A percentile compares a stretch with the other conserved stretches of the same genome.
Conservation (phyloP, 2,329 filamentous ascomycete genomes). For the Teratosphaeria viscida region DNA sequence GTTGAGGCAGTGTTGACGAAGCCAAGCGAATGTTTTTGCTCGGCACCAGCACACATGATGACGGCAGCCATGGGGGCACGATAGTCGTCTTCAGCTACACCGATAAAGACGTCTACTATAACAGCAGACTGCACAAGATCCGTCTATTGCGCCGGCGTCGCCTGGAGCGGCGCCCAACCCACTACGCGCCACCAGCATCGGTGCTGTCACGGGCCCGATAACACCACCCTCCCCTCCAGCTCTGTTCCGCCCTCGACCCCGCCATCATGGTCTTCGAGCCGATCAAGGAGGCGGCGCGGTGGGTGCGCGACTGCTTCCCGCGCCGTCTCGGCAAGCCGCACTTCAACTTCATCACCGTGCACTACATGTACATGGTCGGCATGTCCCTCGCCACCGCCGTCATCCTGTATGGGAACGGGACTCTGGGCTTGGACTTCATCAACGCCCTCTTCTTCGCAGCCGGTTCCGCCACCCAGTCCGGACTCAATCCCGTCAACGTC, state of each 20-base stretch:
- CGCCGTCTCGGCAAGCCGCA: not conserved
- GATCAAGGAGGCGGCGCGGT: not conserved
- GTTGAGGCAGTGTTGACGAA: not conserved
- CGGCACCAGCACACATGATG: not conserved
- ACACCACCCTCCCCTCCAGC: not conserved
- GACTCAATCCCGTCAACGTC: slow-evolving; percentile 63
- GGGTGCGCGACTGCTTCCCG: not conserved
- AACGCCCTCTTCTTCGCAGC: slow-evolving; percentile 84
- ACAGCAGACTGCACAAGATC: not conserved
- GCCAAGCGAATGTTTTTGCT: not conserved
- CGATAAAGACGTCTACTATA: not conserved
- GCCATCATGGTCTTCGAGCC: slow-evolving; percentile 2
- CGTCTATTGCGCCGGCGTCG: not conserved
- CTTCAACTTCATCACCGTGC: slow-evolving; percentile 64
- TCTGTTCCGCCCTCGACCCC: not conserved
- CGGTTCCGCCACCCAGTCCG: slow-evolving; percentile 82
- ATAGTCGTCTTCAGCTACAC: not conserved
- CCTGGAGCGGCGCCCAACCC: not conserved
- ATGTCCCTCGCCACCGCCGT: slow-evolving; percentile 66
- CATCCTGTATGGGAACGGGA: slow-evolving; percentile 53
- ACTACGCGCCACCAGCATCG: not conserved
- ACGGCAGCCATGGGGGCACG: not conserved
- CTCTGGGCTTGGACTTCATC: slow-evolving; percentile 57
- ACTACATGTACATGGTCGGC: slow-evolving; percentile 75
- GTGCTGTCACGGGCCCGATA: not conserved